A percentile compares a stretch with the other conserved stretches of the same genome.
phyloP scores from a whole-genome alignment of 306 rosid genomes.

The Fagus crenata region DNA sequence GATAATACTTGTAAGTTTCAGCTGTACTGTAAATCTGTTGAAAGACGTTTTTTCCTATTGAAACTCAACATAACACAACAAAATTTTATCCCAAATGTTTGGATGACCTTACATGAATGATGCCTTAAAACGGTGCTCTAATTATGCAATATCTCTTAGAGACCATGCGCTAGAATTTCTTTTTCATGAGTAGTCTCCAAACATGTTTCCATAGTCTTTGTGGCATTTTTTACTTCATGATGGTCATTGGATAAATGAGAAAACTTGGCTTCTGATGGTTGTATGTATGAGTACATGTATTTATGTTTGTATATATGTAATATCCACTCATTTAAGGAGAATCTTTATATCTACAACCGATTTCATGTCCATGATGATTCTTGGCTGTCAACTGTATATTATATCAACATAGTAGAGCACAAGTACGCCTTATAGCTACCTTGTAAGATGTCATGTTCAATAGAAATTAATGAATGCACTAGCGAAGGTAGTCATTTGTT shows the following conservation, averaged over 20 bases:
- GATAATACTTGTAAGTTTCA: neutral
- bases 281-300: neutral
- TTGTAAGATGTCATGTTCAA: neutral
- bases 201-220: neutral
- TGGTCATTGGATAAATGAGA: neutral
- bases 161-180: neutral
- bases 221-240: neutral
- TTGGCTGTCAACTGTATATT: neutral
- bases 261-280: neutral
- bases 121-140: neutral
- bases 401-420: neutral
- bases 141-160: neutral
- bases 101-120: neutral
- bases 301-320: neutral
- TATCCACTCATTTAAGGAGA: too few species aligned
- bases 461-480: slow-evolving; percentile 11
- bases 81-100: neutral
- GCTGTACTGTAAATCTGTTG: neutral
- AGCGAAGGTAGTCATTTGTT: neutral
- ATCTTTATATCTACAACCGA: neutral
- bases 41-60: neutral
- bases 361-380: neutral
- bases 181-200: neutral
- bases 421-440: neutral
- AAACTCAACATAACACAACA: neutral